Evolutionary conservation across 805 yeast genomes (phyloP), one percentile per base, ranked within the genome.

Genomic region (Isabelozyma rhagii): DNA sequence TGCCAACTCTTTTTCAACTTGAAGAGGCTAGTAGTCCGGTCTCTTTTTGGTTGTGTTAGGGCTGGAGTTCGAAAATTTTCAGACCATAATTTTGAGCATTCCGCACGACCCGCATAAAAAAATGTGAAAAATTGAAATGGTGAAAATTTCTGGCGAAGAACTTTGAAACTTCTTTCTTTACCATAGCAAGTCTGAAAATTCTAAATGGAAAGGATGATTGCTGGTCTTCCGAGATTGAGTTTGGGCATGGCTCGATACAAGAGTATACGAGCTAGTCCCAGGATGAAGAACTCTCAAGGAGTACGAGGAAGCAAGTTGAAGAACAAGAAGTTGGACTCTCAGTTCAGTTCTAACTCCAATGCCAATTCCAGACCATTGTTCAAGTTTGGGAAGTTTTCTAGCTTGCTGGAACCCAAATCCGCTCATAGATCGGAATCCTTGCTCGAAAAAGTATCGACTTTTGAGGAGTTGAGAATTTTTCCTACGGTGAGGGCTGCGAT

Each of bases 401-500:
- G 81, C 2, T 62, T 82, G 46, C 71, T 72, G 38, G 63, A 69
- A 13, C 78, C 79, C 5, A 69, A 45, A 50, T 5, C 18, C 2
- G 13, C 41, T 11, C 56, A 2, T 63, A 64, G 9, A 54, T 70
- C 8, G 65, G 68, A 46, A 66, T 69, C 7, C 55, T 73, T 39
- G 41, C 45, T 31, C n/a, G 64, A 62, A 14, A 84, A 84, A 57
- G 81, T 89, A 43, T 71, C 75, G 1, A 74, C 80, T 11, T 92
- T 91, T 59, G 78, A 79, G n/a, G 82, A 84, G 48, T 72, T 92
- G 51, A 78, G 83, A 51, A 71, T 93, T 13, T 68, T 84, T 40
- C 89, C 92, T 0, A 75, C 76, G 2, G 86, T 91, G 0, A 73
- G 97, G 55, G 71, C 69, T 0, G 84, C 84, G 3, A 70, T 88